A percentile compares a stretch with the other conserved stretches of the same genome.
Evolutionary conservation across 192 early-diverging fungal species (phyloP).

Genomic region (Coemansia sp.): DNA sequence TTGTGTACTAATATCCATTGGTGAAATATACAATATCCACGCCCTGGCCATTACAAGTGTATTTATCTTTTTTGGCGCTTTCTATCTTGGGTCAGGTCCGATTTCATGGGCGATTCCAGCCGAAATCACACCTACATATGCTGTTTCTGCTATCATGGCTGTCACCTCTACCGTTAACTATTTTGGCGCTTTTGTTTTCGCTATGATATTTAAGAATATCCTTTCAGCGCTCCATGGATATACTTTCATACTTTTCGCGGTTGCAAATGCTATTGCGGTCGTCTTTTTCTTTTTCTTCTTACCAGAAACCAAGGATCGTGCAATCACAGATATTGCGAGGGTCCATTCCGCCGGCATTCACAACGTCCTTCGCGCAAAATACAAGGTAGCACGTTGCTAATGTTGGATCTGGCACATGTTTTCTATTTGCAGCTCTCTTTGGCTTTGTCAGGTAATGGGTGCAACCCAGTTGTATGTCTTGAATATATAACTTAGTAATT

Average conservation of each 20-base stretch:
- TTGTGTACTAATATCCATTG: constrained; percentile 61
- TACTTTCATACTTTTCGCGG: constrained; percentile 65
- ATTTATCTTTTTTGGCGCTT: constrained; percentile 67
- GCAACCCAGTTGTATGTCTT: too few relatives aligned
- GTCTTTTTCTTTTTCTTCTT: constrained; percentile 62
- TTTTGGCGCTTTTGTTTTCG: constrained; percentile 53
- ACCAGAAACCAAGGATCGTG: constrained; percentile 76
- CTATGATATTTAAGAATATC: constrained; percentile 55
- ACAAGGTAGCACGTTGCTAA: too few relatives aligned
- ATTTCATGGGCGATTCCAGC: constrained; percentile 76
- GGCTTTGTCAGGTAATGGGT: too few relatives aligned
- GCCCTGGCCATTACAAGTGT: constrained; percentile 59
- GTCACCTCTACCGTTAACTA: constrained; percentile 71
- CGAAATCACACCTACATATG: constrained; percentile 74
- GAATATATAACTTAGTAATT: too few relatives aligned
- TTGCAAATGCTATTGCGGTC: constrained; percentile 58
- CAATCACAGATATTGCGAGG: constrained; percentile 56
- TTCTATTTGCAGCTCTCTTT: too few relatives aligned
- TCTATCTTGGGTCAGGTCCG: constrained; percentile 72
- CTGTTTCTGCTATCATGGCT: constrained; percentile 61
- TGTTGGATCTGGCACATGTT: too few relatives aligned
- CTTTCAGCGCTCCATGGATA: constrained; percentile 36
- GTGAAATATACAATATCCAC: constrained; percentile 47
- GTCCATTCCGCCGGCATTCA: constrained; percentile 43
- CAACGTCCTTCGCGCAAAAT: too few relatives aligned